Evolutionary conservation across 257 asterid species (phyloP).

Genomic region (Solanum microdontum): DNA sequence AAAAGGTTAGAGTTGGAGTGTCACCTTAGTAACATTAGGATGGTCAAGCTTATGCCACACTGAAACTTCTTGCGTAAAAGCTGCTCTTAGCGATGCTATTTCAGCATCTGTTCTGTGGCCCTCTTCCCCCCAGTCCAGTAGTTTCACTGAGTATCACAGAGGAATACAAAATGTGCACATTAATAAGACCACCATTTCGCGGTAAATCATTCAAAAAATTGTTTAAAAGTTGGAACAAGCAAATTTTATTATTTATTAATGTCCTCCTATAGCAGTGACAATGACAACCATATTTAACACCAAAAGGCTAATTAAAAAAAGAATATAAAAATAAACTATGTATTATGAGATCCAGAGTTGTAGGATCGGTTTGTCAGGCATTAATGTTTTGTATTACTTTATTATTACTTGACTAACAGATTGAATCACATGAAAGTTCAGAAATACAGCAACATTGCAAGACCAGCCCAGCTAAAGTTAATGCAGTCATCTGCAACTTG

Average conservation of each 20-base stretch:
- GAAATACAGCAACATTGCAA: conserved; percentile 3
- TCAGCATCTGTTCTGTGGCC: conserved; percentile 81
- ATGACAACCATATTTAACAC: background rate
- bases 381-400: conserved; percentile 16
- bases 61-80: conserved; percentile 85
- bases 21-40: conserved; percentile 83
- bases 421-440: conserved; percentile 69
- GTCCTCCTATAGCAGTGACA: background rate
- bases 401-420: conserved; percentile 15
- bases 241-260: background rate
- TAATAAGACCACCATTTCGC: background rate
- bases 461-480: conserved; percentile 20
- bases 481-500: conserved; percentile 34
- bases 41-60: conserved; percentile 92
- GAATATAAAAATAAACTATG: background rate
- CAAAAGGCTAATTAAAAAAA: background rate
- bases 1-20: background rate
- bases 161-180: conserved; percentile 9
- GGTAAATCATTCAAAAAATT: background rate
- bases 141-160: conserved; percentile 44
- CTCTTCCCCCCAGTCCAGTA: conserved; percentile 92
- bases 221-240: background rate
- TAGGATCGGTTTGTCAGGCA: conserved; percentile 3
- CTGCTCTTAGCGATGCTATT: conserved; percentile 59
- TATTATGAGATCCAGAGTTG: conserved; percentile 25